Percentiles rank a stretch among this genome's conserved stretches.
phyloP scores from a whole-genome alignment of 2,329 filamentous ascomycete genomes.

The Tolypocladium ovalisporum region DNA sequence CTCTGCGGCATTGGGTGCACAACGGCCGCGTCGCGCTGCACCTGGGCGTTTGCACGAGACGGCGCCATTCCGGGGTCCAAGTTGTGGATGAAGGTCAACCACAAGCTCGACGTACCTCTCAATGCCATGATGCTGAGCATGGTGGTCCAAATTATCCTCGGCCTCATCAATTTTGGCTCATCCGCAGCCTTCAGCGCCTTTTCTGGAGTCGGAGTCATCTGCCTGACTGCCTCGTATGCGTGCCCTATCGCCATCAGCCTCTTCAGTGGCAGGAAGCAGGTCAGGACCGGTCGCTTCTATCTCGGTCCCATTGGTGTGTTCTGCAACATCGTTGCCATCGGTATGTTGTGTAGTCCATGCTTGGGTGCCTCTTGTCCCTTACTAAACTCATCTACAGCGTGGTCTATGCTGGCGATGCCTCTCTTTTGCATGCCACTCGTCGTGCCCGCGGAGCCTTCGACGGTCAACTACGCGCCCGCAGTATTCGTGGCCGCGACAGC shows the following conservation, averaged over 20 bases:
- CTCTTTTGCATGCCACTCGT: constrained; percentile 63
- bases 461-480: constrained; percentile 65
- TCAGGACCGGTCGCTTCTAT: constrained; percentile 46
- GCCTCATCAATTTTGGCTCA: constrained; percentile 59
- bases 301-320: constrained; percentile 50
- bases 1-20: constrained; percentile 61
- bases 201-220: constrained; percentile 59
- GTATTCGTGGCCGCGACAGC: constrained; percentile 58
- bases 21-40: constrained; percentile 55
- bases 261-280: constrained; percentile 46
- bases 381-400: constrained; percentile 29
- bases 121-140: constrained; percentile 66
- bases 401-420: constrained; percentile 58
- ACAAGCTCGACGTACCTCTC: constrained; percentile 51
- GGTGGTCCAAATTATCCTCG: constrained; percentile 51
- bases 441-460: constrained; percentile 44
- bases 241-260: constrained; percentile 56
- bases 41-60: constrained; percentile 61
- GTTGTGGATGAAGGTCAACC: constrained; percentile 51
- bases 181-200: constrained; percentile 62
- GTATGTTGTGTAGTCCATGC: constrained; percentile 28
- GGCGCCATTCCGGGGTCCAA: constrained; percentile 55
- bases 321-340: constrained; percentile 53
- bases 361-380: neutral
- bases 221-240: constrained; percentile 57